Percentiles rank a stretch among this genome's conserved stretches.
Conservation (phyloP, 83 land plant species). For the Picea abies region DNA sequence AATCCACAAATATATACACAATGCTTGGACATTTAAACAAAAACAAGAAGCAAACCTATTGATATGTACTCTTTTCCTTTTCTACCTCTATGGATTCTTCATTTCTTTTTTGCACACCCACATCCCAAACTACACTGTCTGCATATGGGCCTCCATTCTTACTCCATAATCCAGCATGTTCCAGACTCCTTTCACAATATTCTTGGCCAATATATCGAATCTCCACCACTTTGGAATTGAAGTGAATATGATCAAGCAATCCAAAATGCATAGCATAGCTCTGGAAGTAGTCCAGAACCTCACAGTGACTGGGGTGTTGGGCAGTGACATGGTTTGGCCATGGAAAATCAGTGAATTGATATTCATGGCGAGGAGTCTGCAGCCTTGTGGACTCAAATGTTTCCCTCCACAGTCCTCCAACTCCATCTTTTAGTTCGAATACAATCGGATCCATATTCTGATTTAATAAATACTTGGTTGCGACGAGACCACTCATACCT, state of each 20-base stretch:
- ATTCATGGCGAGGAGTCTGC: constrained; percentile 51
- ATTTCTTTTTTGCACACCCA: constrained; percentile 28
- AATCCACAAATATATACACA: too few relatives aligned
- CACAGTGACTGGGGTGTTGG: constrained; percentile 35
- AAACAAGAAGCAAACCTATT: too few relatives aligned
- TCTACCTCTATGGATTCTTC: too few relatives aligned
- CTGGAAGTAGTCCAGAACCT: constrained; percentile 43
- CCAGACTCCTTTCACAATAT: not conserved
- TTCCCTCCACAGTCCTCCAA: constrained; percentile 32
- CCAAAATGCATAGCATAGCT: constrained; percentile 32
- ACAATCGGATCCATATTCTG: constrained; percentile 12
- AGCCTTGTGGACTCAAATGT: constrained; percentile 59
- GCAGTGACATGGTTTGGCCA: constrained; percentile 35
- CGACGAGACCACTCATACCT: constrained; percentile 25
- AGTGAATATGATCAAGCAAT: constrained; percentile 23
- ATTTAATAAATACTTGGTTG: not conserved
- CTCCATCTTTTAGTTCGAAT: not conserved
- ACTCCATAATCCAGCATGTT: constrained; percentile 6
- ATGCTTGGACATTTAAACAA: too few relatives aligned
- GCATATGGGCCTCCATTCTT: constrained; percentile 17
- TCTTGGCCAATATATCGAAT: constrained; percentile 27
- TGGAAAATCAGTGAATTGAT: constrained; percentile 61
- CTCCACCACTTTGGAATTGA: constrained; percentile 34
- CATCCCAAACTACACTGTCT: constrained; percentile 43
- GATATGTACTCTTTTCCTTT: too few relatives aligned